These are phyloP conservation scores for Chrysopogon serrulatus DNA, from an alignment of 176 grass and related monocot species.

Conservation along the genomic window DNA sequence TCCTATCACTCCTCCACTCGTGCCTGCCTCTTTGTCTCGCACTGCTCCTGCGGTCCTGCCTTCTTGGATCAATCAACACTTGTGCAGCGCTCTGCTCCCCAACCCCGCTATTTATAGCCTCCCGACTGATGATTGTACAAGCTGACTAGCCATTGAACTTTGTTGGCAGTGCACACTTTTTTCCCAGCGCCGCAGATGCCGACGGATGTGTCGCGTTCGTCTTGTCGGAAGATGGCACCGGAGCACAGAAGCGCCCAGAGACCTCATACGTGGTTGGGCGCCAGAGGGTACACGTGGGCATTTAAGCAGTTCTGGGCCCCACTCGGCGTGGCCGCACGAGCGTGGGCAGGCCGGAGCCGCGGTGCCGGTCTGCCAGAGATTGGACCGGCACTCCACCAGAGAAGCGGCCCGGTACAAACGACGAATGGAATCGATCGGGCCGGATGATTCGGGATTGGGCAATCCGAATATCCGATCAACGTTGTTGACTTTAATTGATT, in stretches of 20 bases:
- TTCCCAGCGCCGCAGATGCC: neutral
- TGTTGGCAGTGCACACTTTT: neutral
- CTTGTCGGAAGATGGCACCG: neutral
- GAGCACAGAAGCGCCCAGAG: constrained; percentile 6
- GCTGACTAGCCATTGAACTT: neutral
- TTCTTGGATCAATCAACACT: constrained; percentile 7
- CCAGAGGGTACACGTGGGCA: neutral
- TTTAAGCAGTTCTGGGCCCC: neutral
- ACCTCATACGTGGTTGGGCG: neutral
- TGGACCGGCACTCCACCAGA: too few species aligned
- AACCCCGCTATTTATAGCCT: neutral
- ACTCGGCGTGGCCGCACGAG: neutral
- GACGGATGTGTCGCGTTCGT: constrained; percentile 1
- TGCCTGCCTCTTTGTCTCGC: neutral
- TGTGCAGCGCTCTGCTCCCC: too few species aligned
- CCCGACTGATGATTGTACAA: neutral
- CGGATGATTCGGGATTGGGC: neutral
- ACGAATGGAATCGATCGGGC: neutral
- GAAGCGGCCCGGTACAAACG: neutral
- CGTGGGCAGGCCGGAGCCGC: neutral
- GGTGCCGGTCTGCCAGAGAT: neutral
- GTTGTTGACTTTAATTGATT: neutral
- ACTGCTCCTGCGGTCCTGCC: too few species aligned
- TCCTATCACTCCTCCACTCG: neutral
- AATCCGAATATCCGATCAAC: neutral